These are phyloP conservation scores for Arthroderma sp. DNA, from an alignment of 2,329 filamentous ascomycete genomes.

Conservation along the genomic window DNA sequence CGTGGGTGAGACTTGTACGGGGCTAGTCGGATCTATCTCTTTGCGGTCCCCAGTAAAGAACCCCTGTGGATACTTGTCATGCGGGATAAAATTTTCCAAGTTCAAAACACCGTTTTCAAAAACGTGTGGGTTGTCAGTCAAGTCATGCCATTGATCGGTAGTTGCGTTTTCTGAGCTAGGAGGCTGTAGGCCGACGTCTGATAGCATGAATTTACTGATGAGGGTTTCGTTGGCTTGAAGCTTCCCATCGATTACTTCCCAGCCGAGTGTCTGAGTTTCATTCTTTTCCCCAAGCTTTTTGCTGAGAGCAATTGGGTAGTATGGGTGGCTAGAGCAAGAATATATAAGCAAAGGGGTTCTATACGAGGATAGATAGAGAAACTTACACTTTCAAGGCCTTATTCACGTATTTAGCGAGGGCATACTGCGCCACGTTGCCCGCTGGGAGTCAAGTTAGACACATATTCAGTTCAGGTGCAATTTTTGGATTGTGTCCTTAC, in stretches of 20 bases:
- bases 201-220: background rate
- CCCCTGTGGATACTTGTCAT: background rate
- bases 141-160: background rate
- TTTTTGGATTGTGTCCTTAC: background rate
- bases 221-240: background rate
- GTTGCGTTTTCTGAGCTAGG: background rate
- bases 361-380: background rate
- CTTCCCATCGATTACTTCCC: background rate
- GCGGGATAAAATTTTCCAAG: background rate
- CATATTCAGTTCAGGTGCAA: background rate
- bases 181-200: background rate
- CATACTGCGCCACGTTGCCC: background rate
- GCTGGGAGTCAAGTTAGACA: background rate
- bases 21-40: background rate
- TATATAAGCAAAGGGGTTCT: background rate
- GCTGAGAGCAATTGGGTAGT: background rate
- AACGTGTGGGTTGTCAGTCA: background rate
- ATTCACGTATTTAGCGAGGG: background rate
- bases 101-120: background rate
- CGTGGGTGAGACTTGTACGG: background rate
- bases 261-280: background rate
- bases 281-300: background rate
- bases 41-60: background rate
- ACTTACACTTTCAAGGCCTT: background rate
- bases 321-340: background rate